These are phyloP conservation scores for Exophiala dermatitidis DNA, from an alignment of 2,329 filamentous ascomycete species.

Conservation along the genomic window DNA sequence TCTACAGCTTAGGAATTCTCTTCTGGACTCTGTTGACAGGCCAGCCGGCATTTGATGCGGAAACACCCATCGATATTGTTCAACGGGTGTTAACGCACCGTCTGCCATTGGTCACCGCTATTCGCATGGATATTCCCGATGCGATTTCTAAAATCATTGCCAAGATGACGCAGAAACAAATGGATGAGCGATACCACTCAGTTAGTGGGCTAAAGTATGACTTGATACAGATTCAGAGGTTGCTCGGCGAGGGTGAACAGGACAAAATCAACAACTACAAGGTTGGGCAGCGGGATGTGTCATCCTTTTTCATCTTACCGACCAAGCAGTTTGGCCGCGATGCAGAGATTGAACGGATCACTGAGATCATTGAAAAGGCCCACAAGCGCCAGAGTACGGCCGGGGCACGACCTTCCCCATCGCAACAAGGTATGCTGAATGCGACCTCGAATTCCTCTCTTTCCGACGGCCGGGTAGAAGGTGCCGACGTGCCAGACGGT, in stretches of 20 bases:
- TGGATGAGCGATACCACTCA: conserved; percentile 82
- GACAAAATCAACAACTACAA: conserved; percentile 64
- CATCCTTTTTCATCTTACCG: conserved; percentile 84
- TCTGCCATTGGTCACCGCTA: conserved; percentile 66
- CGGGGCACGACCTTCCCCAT: conserved; percentile 30
- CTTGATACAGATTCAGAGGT: conserved; percentile 63
- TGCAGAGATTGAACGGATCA: conserved; percentile 61
- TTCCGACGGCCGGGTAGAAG: conserved; percentile 46
- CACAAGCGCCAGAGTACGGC: conserved; percentile 54
- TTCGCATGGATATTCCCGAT: conserved; percentile 77
- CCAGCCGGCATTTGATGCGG: conserved; percentile 69
- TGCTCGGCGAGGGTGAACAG: conserved; percentile 68
- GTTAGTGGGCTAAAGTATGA: conserved; percentile 80
- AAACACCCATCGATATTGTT: conserved; percentile 79
- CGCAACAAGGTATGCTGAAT: conserved; percentile 40
- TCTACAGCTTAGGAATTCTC: conserved; percentile 82
- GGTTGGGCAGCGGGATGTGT: conserved; percentile 77
- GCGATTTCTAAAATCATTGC: conserved; percentile 75
- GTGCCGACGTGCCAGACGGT: conserved; percentile 47
- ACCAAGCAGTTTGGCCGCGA: conserved; percentile 72
- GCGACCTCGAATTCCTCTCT: conserved; percentile 49
- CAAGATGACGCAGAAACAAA: conserved; percentile 84
- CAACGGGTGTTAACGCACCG: conserved; percentile 77
- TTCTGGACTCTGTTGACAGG: conserved; percentile 83
- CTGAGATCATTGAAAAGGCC: conserved; percentile 69